Evolutionary conservation across 1,139 yeast genomes (phyloP), one percentile per base, ranked within the genome.

Genomic region (Suhomyces anneliseae): DNA sequence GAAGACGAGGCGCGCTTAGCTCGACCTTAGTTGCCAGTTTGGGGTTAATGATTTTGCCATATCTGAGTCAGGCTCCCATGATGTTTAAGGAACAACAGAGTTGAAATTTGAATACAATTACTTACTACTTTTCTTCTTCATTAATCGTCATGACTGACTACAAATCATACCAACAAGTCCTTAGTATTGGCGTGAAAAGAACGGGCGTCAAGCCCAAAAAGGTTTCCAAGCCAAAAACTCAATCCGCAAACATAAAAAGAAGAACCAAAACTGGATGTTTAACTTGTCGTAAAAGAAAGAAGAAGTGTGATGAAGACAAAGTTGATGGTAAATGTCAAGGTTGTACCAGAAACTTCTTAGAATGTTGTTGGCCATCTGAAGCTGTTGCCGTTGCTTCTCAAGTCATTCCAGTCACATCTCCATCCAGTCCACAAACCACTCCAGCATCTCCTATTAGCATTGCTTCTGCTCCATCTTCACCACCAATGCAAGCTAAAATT

Each of bases 211-310:
- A 47, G 35, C 50, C 52, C 32, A 56, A 53, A 49, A 58, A 55
- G 42, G 57, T 54, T 36, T 47, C 49, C 43, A 55, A 61, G 41
- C 52, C 60, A 37, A 56, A 56, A 39, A 39, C 46, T 2, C 52
- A 46, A 43, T 42, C 52, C 36, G 55, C 57, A 39, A 50, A 53
- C 15, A 44, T 47, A 37, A 73, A 74, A 63, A 64, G 81, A 54
- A 68, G 87, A 58, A 85, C 92, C 3, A 76, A 87, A 61, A 84
- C 92, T 0, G 93, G 93, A 2, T 86, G 93, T 60, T 62, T 85
- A 47, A 86, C 92, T 0, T 86, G 93, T 60, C 72, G 92, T 38
- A 80, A 81, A 56, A 71, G 92, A 58, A 70, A 90, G 51, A 85
- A 86, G 54, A 81, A 81, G 61, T 86, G 93, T 66, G 93, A 85